Evolutionary conservation across 768 basidiomycete species (phyloP), one percentile per base, ranked within the genome.

Genomic region (Kwoniella heveanensis): DNA sequence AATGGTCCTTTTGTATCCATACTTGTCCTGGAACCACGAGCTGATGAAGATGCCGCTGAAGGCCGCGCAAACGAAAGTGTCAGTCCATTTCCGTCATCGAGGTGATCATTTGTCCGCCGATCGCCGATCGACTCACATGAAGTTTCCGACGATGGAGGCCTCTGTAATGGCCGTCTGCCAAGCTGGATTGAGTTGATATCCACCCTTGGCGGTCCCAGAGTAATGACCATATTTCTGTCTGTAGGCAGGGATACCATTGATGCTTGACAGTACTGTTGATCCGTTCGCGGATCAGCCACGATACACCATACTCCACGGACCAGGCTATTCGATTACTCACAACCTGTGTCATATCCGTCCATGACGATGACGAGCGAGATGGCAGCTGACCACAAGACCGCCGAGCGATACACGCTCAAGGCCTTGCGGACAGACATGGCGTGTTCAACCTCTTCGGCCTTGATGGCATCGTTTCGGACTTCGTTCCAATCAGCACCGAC

Each of bases 311-410:
- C 22, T 19, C 48, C 12, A 50, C 7, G 32, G 32, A 6, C 7
- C 32, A 5, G 32, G 7, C 32, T 32, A 13, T 50, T 22, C 39
- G 24, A 80, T 77, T 25, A 66, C 68, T 44, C 71, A 71, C 48
- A 67, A 69, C 32, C 74, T 79, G 67, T 79, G 51, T 60, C 59
- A 44, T 52, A 60, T 27, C 59, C 59, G 32, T 60, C 59, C 59
- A 60, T 60, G 24, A 60, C 32, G 30, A 62, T 62, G 13, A 44
- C 54, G 7, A 54, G 32, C 2, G 61, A 62, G 9, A 62, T 29
- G 12, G 55, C 21, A n/a, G 53, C 25, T 19, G 61, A 62, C 61
- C 61, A 62, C 2, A 25, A 44, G 21, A 48, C 61, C 2, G 61
- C 61, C 49, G 19, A 12, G 13, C 50, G 61, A 25, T 62, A 62